Conservation (phyloP, 2,329 filamentous ascomycete genomes). For the Chrysosporium queenslandicum region DNA sequence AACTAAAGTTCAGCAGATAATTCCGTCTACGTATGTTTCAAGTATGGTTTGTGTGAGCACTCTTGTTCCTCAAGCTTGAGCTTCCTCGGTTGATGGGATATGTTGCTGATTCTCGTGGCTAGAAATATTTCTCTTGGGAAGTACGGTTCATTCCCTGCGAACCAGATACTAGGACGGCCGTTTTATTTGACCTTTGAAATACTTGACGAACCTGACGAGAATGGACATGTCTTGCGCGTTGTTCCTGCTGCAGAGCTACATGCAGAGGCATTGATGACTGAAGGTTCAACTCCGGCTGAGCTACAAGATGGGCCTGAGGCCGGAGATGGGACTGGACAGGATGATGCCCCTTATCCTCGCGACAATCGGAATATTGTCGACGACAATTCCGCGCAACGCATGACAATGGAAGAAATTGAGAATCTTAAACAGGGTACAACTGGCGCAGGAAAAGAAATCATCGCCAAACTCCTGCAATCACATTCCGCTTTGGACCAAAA, state of each 20-base stretch:
- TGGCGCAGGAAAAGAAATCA: constrained; percentile 75
- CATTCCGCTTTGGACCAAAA: constrained; percentile 89
- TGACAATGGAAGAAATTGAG: constrained; percentile 63
- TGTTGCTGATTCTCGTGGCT: constrained; percentile 21
- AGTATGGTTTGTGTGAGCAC: constrained; percentile 19
- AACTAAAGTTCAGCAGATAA: constrained; percentile 48
- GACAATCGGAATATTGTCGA: constrained; percentile 56
- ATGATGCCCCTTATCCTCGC: constrained; percentile 43
- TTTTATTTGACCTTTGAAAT: constrained; percentile 89
- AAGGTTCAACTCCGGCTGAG: constrained; percentile 27
- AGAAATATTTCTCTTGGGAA: constrained; percentile 85
- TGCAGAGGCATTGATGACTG: constrained; percentile 57
- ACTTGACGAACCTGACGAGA: constrained; percentile 55
- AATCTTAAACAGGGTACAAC: constrained; percentile 61
- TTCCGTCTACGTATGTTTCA: constrained; percentile 54
- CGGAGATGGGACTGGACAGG: constrained; percentile 21
- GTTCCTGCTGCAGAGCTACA: constrained; percentile 75
- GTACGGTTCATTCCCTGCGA: constrained; percentile 82
- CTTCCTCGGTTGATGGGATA: background rate
- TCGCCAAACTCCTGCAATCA: constrained; percentile 82
- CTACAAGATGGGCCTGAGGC: constrained; percentile 29
- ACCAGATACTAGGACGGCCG: constrained; percentile 81
- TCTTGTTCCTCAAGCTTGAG: constrained; percentile 15
- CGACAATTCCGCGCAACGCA: constrained; percentile 58
- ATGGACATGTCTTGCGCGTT: constrained; percentile 58